phyloP scores from a whole-genome alignment of 208 protist genomes.

The Crithidia expoeki region DNA sequence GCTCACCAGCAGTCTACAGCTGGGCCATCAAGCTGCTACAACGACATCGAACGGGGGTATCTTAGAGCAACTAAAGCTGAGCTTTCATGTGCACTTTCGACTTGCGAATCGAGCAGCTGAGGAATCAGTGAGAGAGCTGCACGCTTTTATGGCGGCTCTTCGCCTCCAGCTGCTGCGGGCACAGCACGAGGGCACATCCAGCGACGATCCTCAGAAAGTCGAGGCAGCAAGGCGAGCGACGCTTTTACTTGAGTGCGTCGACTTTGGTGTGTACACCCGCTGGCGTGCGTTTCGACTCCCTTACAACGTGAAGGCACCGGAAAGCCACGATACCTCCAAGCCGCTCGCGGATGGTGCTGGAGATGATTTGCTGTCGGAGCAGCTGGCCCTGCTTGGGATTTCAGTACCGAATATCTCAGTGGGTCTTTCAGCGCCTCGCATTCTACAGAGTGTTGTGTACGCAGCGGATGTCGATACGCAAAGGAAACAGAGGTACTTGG shows the following conservation, averaged over 20 bases:
- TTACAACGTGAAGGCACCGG: slow-evolving; percentile 78
- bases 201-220: not conserved
- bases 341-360: slow-evolving; percentile 44
- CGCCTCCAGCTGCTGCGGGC: slow-evolving; percentile 34
- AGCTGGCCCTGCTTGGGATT: slow-evolving; percentile 36
- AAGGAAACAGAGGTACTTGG: slow-evolving; percentile 39
- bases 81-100: slow-evolving; percentile 87
- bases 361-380: slow-evolving; percentile 53
- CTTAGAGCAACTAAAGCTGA: slow-evolving; percentile 60
- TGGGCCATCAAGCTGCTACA: not conserved
- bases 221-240: slow-evolving; percentile 1
- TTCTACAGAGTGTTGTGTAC: slow-evolving; percentile 33
- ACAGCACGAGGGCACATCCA: slow-evolving; percentile 4
- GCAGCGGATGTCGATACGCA: slow-evolving; percentile 21
- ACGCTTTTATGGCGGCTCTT: slow-evolving; percentile 56
- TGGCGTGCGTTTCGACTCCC: slow-evolving; percentile 88
- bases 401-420: slow-evolving; percentile 36
- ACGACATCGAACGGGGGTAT: not conserved
- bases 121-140: slow-evolving; percentile 59
- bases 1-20: slow-evolving; percentile 68
- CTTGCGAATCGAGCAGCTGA: slow-evolving; percentile 44
- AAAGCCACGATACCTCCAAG: slow-evolving; percentile 11
- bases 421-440: slow-evolving; percentile 21
- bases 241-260: slow-evolving; percentile 55
- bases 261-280: slow-evolving; percentile 87